Evolutionary conservation across 2,329 filamentous ascomycete genomes (phyloP).

Genomic region (Beauveria bassiana): DNA sequence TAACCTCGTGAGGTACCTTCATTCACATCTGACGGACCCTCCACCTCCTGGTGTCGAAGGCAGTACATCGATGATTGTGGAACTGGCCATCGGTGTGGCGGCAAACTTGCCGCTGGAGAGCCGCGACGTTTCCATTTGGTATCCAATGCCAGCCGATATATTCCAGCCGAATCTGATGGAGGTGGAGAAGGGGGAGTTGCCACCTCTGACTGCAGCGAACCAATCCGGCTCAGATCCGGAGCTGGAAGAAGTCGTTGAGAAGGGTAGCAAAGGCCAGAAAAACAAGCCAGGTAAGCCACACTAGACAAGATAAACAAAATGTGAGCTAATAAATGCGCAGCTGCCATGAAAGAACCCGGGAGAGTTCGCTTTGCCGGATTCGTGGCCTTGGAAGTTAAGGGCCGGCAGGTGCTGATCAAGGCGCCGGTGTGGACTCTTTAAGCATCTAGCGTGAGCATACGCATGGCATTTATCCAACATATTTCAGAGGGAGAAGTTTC

Average conservation of each 20-base stretch:
- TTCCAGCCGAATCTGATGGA: slow-evolving; percentile 77
- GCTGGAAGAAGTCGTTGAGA: slow-evolving; percentile 32
- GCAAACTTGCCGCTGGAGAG: slow-evolving; percentile 85
- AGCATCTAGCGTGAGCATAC: slow-evolving; percentile 10
- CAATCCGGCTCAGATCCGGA: slow-evolving; percentile 27
- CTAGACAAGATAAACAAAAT: not conserved
- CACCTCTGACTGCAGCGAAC: slow-evolving; percentile 45
- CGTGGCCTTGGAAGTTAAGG: slow-evolving; percentile 65
- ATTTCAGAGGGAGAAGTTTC: not conserved
- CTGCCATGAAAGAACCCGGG: slow-evolving; percentile 36
- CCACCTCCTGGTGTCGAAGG: slow-evolving; percentile 77
- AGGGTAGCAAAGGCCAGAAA: slow-evolving; percentile 36
- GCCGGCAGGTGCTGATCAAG: slow-evolving; percentile 67
- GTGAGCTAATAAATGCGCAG: slow-evolving; percentile 25
- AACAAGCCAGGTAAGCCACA: slow-evolving; percentile 31
- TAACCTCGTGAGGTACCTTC: slow-evolving; percentile 61
- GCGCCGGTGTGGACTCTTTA: slow-evolving; percentile 62
- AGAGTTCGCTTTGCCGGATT: slow-evolving; percentile 71
- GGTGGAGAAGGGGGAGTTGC: slow-evolving; percentile 64
- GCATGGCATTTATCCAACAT: slow-evolving; percentile 1
- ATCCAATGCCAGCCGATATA: slow-evolving; percentile 68
- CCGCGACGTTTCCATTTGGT: slow-evolving; percentile 80
- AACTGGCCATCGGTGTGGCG: slow-evolving; percentile 78
- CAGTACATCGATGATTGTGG: slow-evolving; percentile 85
- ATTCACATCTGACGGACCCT: slow-evolving; percentile 67